Percentiles rank a stretch among this genome's conserved stretches.
Conservation (phyloP, 176 grass and related monocot species). For the Cymbopogon citratus region DNA sequence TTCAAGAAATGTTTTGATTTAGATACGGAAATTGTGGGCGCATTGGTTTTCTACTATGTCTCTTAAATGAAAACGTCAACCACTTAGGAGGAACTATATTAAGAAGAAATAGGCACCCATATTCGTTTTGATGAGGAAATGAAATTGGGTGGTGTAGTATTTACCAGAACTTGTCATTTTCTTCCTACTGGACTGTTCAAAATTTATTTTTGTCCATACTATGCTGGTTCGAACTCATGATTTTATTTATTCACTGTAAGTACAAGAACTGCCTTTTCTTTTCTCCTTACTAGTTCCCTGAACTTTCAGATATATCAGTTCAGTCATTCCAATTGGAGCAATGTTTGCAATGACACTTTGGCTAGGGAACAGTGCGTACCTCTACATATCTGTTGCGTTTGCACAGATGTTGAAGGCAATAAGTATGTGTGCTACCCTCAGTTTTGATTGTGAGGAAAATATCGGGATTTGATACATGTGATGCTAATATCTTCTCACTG, state of each 20-base stretch:
- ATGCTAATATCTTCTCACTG: slow-evolving; percentile 20
- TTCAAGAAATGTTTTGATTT: neutral
- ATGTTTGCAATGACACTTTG: slow-evolving; percentile 99
- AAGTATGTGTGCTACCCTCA: slow-evolving; percentile 47
- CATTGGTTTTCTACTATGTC: neutral
- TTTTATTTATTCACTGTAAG: neutral
- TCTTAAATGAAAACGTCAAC: too few relatives aligned
- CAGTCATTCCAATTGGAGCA: slow-evolving; percentile 91
- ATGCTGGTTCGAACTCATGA: neutral
- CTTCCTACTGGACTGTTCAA: neutral
- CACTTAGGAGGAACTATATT: neutral
- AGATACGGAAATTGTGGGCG: neutral
- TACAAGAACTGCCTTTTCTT: neutral
- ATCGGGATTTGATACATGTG: neutral
- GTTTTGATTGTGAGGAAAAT: neutral
- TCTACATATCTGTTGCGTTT: slow-evolving; percentile 99
- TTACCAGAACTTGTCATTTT: neutral
- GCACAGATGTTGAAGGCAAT: slow-evolving; percentile 99
- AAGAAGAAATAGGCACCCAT: neutral
- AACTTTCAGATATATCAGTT: slow-evolving; percentile 86
- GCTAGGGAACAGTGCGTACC: slow-evolving; percentile 95
- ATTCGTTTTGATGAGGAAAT: too few relatives aligned
- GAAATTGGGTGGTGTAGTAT: too few relatives aligned
- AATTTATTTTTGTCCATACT: neutral
- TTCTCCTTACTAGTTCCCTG: neutral